phyloP scores from a whole-genome alignment of 805 yeast species.

The Hanseniaspora vineae region DNA sequence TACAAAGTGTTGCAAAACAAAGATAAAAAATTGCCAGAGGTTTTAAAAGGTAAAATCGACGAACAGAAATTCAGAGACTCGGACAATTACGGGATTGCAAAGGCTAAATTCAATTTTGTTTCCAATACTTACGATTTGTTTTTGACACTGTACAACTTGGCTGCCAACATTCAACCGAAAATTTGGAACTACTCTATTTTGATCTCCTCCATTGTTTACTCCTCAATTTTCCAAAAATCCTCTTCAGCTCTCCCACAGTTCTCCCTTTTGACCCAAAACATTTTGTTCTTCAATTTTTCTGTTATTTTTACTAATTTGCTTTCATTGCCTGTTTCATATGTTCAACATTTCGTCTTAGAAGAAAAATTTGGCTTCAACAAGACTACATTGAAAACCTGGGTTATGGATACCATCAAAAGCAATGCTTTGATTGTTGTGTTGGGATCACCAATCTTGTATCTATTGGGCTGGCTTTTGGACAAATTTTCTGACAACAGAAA shows the following conservation, averaged over 20 bases:
- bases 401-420: constrained; percentile 57
- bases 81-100: constrained; percentile 67
- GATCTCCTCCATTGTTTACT: constrained; percentile 18
- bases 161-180: constrained; percentile 50
- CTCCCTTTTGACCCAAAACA: constrained; percentile 59
- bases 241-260: constrained; percentile 21
- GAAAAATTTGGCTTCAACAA: constrained; percentile 92
- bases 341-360: constrained; percentile 77
- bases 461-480: constrained; percentile 68
- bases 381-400: constrained; percentile 57
- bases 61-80: constrained; percentile 64
- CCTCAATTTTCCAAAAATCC: constrained; percentile 14
- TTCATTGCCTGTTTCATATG: constrained; percentile 58
- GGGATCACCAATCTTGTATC: constrained; percentile 63
- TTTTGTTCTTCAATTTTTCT: constrained; percentile 46
- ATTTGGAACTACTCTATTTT: constrained; percentile 42
- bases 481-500: constrained; percentile 49
- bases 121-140: constrained; percentile 34
- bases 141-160: constrained; percentile 28
- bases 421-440: constrained; percentile 39
- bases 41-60: constrained; percentile 55
- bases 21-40: constrained; percentile 47
- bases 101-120: constrained; percentile 54
- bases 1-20: constrained; percentile 40
- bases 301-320: constrained; percentile 26